A percentile compares a stretch with the other conserved stretches of the same genome.
These are phyloP conservation scores for Cochlearia excelsa DNA, from an alignment of 345 rosid species.

Conservation along the genomic window DNA sequence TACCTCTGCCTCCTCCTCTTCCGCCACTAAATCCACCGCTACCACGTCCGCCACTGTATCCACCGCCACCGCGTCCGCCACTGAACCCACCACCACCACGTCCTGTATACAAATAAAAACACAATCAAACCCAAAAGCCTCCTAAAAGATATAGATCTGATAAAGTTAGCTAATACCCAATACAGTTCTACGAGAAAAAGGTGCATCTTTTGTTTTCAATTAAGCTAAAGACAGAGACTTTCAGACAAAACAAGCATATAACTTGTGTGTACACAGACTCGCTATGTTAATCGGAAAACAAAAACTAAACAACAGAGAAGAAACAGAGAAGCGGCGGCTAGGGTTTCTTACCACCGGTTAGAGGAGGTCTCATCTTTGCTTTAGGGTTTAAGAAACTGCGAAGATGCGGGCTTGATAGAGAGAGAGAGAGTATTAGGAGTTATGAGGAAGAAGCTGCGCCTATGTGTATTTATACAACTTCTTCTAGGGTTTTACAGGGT, in stretches of 20 bases:
- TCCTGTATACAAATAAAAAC: conserved; percentile 24
- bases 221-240: conserved; percentile 5
- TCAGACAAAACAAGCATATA: not conserved
- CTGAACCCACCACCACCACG: conserved; percentile 34
- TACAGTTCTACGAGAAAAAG: not conserved
- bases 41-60: conserved; percentile 52
- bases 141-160: not conserved
- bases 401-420: too few relatives aligned
- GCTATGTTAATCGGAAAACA: not conserved
- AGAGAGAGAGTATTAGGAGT: not conserved
- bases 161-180: not conserved
- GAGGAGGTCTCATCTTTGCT: conserved; percentile 38
- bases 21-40: conserved; percentile 42
- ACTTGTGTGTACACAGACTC: not conserved
- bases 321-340: conserved; percentile 24
- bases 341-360: conserved; percentile 37
- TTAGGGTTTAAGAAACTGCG: not conserved
- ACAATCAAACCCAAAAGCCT: not conserved
- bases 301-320: not conserved
- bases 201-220: not conserved
- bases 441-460: conserved; percentile 13
- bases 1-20: conserved; percentile 38
- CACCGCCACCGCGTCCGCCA: conserved; percentile 27
- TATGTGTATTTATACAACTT: conserved; percentile 24
- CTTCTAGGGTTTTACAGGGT: conserved; percentile 35